phyloP scores from a whole-genome alignment of 106 monocot genomes.

The Agapanthus africanus region DNA sequence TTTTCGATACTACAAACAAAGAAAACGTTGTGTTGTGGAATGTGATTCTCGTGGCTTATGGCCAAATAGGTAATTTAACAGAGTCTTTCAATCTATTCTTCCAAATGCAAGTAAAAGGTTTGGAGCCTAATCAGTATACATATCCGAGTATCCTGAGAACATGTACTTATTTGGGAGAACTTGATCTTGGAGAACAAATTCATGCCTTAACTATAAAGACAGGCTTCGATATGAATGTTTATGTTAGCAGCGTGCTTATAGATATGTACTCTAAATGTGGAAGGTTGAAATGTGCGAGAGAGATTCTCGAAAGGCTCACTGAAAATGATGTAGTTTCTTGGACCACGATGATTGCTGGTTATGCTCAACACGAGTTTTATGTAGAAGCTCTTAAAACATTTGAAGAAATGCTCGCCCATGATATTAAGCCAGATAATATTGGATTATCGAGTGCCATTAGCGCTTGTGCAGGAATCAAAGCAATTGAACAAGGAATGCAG shows the following conservation, averaged over 20 bases:
- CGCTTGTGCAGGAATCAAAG: constrained; percentile 67
- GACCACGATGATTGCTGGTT: constrained; percentile 93
- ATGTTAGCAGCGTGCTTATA: constrained; percentile 62
- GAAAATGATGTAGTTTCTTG: constrained; percentile 79
- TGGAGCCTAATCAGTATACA: constrained; percentile 64
- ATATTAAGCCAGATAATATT: constrained; percentile 60
- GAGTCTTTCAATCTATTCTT: constrained; percentile 55
- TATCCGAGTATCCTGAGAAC: constrained; percentile 83
- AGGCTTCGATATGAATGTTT: constrained; percentile 52
- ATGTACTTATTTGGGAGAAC: constrained; percentile 41
- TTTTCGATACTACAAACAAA: constrained; percentile 34
- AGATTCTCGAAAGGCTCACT: constrained; percentile 36
- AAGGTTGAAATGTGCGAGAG: constrained; percentile 32
- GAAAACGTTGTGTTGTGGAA: constrained; percentile 83
- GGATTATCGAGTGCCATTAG: constrained; percentile 70
- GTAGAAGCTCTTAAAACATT: constrained; percentile 64
- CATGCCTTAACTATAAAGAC: constrained; percentile 57
- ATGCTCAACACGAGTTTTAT: constrained; percentile 54
- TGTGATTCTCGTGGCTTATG: constrained; percentile 83
- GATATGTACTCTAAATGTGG: constrained; percentile 93
- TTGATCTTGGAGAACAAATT: constrained; percentile 64
- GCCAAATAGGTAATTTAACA: constrained; percentile 42
- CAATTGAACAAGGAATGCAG: constrained; percentile 47
- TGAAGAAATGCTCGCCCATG: constrained; percentile 40
- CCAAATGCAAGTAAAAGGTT: constrained; percentile 47